Base-by-base conservation (phyloP, 2,329 filamentous ascomycete genomes). In the Aspergillus vadensis region DNA sequence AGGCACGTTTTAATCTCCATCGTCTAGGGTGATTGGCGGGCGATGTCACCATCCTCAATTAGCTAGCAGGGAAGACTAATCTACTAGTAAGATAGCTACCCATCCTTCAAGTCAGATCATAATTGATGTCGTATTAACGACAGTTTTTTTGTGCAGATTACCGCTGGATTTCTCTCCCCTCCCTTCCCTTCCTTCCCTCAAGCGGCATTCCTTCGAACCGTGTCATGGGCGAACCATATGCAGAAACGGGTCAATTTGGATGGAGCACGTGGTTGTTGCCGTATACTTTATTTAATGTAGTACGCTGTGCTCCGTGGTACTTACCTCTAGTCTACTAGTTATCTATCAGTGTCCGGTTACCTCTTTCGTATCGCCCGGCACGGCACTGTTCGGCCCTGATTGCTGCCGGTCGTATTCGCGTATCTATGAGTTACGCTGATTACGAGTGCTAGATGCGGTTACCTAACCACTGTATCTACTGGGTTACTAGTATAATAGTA, bases 1-100 rank as follows among this genome's bases (percentile, higher is more conserved):
- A 19, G 17, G 23, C 23, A 49, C 27, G 27, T 30, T 27, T 27
- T 49, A 48, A 48, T 48, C 19, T 48, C 27, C 44, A n/a, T 23
- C 23, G 23, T 25, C 15, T 32, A 27, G 47, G n/a, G 6, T 27
- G 44, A 48, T 48, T 48, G 44, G 44, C 25, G 23, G 44, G 2
- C 23, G 23, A 48, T 48, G 44, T 48, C 47, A 49, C 47, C 47
- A 49, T 49, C 27, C 41, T 44, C 23, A n/a, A 30, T 49, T 49
- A 49, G 47, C 23, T 30, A 49, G 47, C 15, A 15, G 23, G 25
- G 25, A 27, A 27, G 8, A 27, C 25, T 27, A 27, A 27, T 27
- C 25, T 27, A 30, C 32, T 36, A 36, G 32, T 36, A 14, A 36
- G 12, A 36, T 14, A 36, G 32, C 15, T 14, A 27, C 25, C 30